Evolutionary conservation across 2,329 filamentous ascomycete genomes (phyloP).

Genomic region (Monosporascus sp.): DNA sequence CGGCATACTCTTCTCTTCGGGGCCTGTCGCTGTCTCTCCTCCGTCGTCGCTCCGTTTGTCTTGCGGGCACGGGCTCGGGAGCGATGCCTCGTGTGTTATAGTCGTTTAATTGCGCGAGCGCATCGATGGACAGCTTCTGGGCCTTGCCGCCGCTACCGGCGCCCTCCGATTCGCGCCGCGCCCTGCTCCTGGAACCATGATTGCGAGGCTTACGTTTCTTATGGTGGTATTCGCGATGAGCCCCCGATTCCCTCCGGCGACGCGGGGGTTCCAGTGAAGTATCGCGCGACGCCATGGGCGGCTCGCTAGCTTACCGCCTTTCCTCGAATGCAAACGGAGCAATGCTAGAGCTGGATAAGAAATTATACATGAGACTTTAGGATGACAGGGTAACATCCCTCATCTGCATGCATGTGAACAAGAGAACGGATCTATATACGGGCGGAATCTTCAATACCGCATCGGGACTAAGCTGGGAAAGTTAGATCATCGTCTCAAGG

Average conservation of each 20-base stretch:
- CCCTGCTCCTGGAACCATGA: conserved; percentile 22
- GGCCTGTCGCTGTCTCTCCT: conserved; percentile 30
- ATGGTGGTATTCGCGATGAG: conserved; percentile 29
- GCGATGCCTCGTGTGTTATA: conserved; percentile 44
- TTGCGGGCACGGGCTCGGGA: conserved; percentile 31
- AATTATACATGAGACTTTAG: too few species aligned
- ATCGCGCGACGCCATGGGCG: conserved; percentile 28
- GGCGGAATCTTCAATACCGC: conserved; percentile 16
- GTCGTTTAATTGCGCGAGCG: conserved; percentile 62
- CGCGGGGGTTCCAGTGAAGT: conserved; percentile 16
- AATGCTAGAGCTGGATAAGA: too few species aligned
- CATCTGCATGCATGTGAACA: background rate
- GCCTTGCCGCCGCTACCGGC: conserved; percentile 20
- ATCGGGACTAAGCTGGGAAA: background rate
- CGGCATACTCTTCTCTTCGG: conserved; percentile 18
- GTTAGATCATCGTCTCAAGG: background rate
- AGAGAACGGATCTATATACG: conserved; percentile 13
- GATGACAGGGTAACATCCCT: background rate
- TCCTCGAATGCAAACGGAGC: too few species aligned
- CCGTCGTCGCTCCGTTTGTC: conserved; percentile 38
- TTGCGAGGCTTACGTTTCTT: conserved; percentile 30
- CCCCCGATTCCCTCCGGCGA: conserved; percentile 22
- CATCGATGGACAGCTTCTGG: conserved; percentile 42
- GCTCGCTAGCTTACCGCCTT: background rate
- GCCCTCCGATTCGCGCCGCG: conserved; percentile 30